A percentile compares a stretch with the other conserved stretches of the same genome.
Conservation (phyloP, 1,284 basidiomycete genomes). For the Microbotryum violaceum region DNA sequence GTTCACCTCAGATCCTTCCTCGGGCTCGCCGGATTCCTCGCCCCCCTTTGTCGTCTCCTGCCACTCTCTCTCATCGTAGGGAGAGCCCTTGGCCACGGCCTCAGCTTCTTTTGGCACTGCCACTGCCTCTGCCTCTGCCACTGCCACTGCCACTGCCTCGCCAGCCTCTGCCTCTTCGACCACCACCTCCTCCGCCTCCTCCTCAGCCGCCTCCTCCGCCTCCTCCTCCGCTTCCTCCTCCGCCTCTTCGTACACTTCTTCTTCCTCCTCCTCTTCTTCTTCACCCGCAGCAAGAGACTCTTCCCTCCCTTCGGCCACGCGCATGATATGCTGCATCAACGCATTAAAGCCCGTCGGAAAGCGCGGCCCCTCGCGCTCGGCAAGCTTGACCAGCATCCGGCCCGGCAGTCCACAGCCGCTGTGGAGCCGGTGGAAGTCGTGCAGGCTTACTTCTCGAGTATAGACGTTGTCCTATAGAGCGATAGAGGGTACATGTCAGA, state of each 20-base stretch:
- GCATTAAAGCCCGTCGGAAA: conserved; percentile 35
- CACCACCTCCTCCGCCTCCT: neutral
- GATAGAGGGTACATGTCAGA: neutral
- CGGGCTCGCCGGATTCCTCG: conserved; percentile 6
- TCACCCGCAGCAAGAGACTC: neutral
- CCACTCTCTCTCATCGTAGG: conserved; percentile 3
- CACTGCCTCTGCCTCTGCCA: neutral
- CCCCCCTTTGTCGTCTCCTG: conserved; percentile 14
- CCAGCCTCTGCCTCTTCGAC: neutral
- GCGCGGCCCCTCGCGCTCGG: conserved; percentile 10
- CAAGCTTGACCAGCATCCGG: conserved; percentile 26
- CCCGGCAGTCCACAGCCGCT: conserved; percentile 32
- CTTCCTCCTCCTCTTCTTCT: conserved; percentile 11
- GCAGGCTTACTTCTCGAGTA: conserved; percentile 25
- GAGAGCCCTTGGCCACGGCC: neutral
- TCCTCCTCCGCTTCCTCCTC: conserved; percentile 18
- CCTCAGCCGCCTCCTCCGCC: neutral
- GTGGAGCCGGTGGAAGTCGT: conserved; percentile 35
- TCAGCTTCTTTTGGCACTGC: neutral
- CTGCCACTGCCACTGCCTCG: neutral
- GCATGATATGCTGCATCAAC: conserved; percentile 31
- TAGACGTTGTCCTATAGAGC: conserved; percentile 33
- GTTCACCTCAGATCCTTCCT: neutral
- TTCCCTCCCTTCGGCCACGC: conserved; percentile 4
- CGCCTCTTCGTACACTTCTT: conserved; percentile 2